phyloP scores from a whole-genome alignment of 192 early-diverging fungal genomes.

The Backusella parvicylindrica region DNA sequence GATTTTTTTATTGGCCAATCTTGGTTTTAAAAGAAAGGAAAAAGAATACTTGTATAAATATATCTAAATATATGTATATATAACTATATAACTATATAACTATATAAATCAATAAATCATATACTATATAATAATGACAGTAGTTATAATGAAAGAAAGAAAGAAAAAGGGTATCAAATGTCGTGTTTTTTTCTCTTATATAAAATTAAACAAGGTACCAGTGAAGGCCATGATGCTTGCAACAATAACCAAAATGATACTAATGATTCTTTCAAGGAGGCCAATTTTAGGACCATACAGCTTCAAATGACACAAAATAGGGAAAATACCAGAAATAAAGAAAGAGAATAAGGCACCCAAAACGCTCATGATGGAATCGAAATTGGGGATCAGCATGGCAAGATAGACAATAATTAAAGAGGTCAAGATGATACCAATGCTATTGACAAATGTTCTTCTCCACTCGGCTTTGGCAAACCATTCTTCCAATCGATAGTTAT shows the following conservation, averaged over 20 bases:
- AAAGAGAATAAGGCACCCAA: constrained; percentile 37
- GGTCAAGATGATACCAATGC: constrained; percentile 18
- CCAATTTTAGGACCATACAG: constrained; percentile 23
- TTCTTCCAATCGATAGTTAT: constrained; percentile 10
- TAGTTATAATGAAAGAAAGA: not conserved
- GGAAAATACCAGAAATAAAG: constrained; percentile 34
- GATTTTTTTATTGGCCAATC: not conserved
- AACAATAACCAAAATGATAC: constrained; percentile 13
- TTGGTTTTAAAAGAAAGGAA: not conserved
- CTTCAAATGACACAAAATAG: constrained; percentile 32
- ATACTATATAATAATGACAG: not conserved
- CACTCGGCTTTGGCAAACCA: constrained; percentile 11
- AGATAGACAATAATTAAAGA: constrained; percentile 18
- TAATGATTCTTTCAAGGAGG: constrained; percentile 2
- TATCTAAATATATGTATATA: not conserved
- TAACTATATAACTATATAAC: not conserved
- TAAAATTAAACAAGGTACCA: constrained; percentile 32
- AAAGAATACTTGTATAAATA: not conserved
- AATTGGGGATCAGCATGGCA: constrained; percentile 26
- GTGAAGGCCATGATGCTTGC: constrained; percentile 22
- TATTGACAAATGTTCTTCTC: constrained; percentile 11
- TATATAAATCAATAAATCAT: not conserved
- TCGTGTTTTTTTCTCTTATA: constrained; percentile 10
- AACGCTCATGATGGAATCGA: constrained; percentile 29
- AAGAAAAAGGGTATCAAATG: not conserved